A percentile compares a stretch with the other conserved stretches of the same genome.
Conservation (phyloP, 306 rosid genomes). For the Ormosia semicastrata region DNA sequence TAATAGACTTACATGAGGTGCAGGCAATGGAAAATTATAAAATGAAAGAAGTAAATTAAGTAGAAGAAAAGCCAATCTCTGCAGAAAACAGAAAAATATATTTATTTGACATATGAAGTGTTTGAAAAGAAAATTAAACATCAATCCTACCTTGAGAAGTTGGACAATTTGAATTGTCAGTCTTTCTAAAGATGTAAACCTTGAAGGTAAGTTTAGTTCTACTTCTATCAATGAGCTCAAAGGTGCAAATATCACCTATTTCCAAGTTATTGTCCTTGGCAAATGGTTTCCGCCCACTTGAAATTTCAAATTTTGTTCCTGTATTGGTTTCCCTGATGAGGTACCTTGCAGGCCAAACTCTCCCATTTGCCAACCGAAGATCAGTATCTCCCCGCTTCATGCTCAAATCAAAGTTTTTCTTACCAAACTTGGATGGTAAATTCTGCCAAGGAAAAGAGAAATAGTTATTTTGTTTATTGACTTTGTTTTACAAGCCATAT, state of each 20-base stretch:
- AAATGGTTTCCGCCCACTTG: slow-evolving; percentile 40
- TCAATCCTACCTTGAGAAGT: neutral
- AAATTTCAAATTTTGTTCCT: neutral
- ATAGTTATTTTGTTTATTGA: neutral
- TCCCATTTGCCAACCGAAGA: neutral
- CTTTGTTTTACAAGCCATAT: neutral
- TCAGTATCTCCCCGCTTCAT: neutral
- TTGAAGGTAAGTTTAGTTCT: neutral
- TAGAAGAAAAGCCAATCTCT: neutral
- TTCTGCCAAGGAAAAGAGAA: neutral
- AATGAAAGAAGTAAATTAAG: neutral
- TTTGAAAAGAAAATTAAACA: neutral
- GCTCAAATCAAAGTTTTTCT: neutral
- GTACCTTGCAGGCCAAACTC: slow-evolving; percentile 15
- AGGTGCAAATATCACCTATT: slow-evolving; percentile 28
- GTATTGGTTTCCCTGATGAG: rapidly evolving
- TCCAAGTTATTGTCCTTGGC: slow-evolving; percentile 14
- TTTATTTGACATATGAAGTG: too few relatives aligned
- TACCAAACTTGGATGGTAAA: neutral
- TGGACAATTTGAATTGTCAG: neutral
- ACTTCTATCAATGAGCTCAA: slow-evolving; percentile 11
- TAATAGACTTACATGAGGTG: neutral
- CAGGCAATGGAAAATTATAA: neutral
- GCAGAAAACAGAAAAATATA: too few relatives aligned
- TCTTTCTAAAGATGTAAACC: neutral